Evolutionary conservation across 208 protist genomes (phyloP), one percentile per base, ranked within the genome.

Genomic region (Trypanosoma scelopori): DNA sequence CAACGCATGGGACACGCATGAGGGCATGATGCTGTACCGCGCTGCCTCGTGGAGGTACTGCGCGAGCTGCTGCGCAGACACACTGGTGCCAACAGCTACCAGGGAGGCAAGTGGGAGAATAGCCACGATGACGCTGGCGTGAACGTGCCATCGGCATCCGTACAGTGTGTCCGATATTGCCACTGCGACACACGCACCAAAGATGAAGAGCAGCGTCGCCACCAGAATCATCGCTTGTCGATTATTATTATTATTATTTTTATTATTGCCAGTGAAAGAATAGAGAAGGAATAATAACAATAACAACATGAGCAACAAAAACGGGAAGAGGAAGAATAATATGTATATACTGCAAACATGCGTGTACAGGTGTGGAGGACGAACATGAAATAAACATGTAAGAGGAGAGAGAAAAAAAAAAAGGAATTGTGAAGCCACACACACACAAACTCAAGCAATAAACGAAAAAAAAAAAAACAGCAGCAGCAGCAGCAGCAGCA

Each of bases 121-220:
- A 5, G 81, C 71, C 13, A 76, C 42, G 16, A 72, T 66, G 7
- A 90, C 84, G 23, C 67, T 57, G 5, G 67, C 42, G 69, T 89
- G 81, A 9, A 69, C 58, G 45, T 58, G 49, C 37, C 69, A 65
- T 35, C 60, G 51, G 3, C 22, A 28, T 20, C 23, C 32, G 27
- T 1, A 55, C n/a, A 55, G 52, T 11, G 28, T 28, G 4, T 28
- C 22, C n/a, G 3, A n/a, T 11, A 70, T 6, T 13, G 64, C 28
- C 45, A 51, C 22, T 12, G 65, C 35, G 4, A 27, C 0, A 25
- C n/a, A 56, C 0, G 35, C 16, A 18, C 61, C 61, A 57, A 45
- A 58, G 5, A 57, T 3, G 28, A 58, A 58, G 3, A 66, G 35
- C 7, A 58, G 0, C 18, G n/a, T 11, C 22, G 22, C 61, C 5